These are phyloP conservation scores for Populus hybrid DNA, from an alignment of 441 rosid genomes.

Conservation along the genomic window DNA sequence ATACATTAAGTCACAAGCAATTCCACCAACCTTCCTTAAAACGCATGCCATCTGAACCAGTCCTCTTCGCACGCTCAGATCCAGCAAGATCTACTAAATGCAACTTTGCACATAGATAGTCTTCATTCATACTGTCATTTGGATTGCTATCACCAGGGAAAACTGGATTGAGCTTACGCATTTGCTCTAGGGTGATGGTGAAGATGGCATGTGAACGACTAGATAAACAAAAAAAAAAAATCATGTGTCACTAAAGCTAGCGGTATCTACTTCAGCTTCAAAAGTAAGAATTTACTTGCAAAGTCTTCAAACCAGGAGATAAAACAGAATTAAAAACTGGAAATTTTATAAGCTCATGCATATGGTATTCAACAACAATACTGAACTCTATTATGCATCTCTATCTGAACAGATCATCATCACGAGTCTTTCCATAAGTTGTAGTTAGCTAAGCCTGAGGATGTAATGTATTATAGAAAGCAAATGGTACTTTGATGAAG, in stretches of 20 bases:
- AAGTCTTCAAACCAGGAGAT: slow-evolving; percentile 1
- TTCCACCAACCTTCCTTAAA: slow-evolving; percentile 84
- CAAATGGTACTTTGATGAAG: neutral
- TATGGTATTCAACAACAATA: neutral
- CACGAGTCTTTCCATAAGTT: neutral
- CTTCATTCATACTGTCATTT: slow-evolving; percentile 70
- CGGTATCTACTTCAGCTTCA: neutral
- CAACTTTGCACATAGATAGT: slow-evolving; percentile 93
- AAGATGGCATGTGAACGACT: slow-evolving; percentile 99
- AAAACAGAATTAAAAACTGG: neutral
- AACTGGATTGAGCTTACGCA: slow-evolving; percentile 67
- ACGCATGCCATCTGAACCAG: slow-evolving; percentile 94
- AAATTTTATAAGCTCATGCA: neutral
- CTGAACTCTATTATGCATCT: neutral
- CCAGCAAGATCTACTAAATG: slow-evolving; percentile 99
- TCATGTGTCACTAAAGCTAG: slow-evolving; percentile 10
- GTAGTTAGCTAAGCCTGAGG: neutral
- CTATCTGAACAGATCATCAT: neutral
- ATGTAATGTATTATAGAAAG: neutral
- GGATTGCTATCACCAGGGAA: slow-evolving; percentile 50
- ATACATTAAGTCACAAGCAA: slow-evolving; percentile 11
- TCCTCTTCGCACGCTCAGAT: slow-evolving; percentile 96
- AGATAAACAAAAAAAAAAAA: slow-evolving; percentile 22
- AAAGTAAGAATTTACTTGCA: slow-evolving; percentile 8
- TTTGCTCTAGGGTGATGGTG: slow-evolving; percentile 94